Evolutionary conservation across 139 green algal species (phyloP).

Genomic region (Parachlorella kessleri): DNA sequence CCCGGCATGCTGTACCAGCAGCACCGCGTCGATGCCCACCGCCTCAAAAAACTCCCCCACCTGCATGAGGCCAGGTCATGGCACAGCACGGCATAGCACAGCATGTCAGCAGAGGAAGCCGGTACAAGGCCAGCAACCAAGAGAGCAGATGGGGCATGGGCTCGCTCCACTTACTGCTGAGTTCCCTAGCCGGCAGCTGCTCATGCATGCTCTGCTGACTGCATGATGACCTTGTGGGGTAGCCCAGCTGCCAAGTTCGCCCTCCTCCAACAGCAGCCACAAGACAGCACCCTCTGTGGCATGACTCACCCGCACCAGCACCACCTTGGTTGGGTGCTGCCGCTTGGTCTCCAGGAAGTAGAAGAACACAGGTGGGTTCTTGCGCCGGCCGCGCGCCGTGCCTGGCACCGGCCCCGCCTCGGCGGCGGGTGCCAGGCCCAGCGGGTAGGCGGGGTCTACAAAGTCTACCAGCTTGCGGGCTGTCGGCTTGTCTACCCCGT

Average conservation of each 20-base stretch:
- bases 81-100: too few species aligned
- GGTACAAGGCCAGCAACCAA: background rate
- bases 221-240: too few species aligned
- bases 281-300: background rate
- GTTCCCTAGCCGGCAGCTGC: too few species aligned
- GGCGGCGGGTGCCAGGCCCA: conserved; percentile 1
- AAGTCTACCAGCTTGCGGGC: conserved; percentile 33
- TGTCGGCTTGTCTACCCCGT: conserved; percentile 44
- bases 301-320: conserved; percentile 46
- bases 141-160: background rate
- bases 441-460: conserved; percentile 24
- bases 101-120: background rate
- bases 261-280: background rate
- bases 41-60: conserved; percentile 91
- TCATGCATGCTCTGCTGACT: too few species aligned
- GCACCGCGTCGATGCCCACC: conserved; percentile 81
- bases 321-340: conserved; percentile 49
- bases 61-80: conserved; percentile 24
- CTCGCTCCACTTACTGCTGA: too few species aligned
- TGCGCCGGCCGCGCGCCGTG: background rate
- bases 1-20: conserved; percentile 79
- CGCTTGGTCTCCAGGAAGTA: conserved; percentile 38
- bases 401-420: background rate
- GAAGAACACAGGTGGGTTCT: conserved; percentile 24
- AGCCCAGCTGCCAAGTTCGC: background rate